Conservation (phyloP, 2,329 filamentous ascomycete species). For the Ophiostoma ulmi region DNA sequence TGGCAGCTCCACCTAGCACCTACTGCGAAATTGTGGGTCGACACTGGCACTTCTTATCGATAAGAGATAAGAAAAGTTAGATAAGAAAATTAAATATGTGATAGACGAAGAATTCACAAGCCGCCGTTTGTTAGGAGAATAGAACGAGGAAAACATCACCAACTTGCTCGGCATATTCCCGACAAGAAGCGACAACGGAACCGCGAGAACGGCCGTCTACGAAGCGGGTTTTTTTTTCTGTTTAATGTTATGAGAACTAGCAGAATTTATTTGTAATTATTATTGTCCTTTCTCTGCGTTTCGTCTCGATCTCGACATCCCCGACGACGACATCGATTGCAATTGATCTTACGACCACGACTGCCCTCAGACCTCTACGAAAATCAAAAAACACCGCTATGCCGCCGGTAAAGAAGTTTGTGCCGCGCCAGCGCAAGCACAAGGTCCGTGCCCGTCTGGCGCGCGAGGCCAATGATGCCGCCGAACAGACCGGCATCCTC, state of each 20-base stretch:
- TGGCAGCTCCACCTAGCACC: constrained; percentile 4
- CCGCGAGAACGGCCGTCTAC: background rate
- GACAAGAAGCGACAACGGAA: background rate
- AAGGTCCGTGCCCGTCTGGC: constrained; percentile 59
- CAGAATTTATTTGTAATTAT: background rate
- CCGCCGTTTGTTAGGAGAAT: background rate
- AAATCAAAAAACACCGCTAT: background rate
- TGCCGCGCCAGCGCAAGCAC: constrained; percentile 62
- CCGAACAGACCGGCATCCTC: constrained; percentile 31
- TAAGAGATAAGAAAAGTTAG: constrained; percentile 7
- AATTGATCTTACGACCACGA: background rate
- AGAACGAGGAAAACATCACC: background rate
- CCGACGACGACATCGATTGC: background rate
- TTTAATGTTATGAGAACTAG: too few relatives aligned
- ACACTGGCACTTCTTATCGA: background rate
- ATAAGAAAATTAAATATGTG: constrained; percentile 14
- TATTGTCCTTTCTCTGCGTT: background rate
- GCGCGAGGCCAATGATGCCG: constrained; percentile 36
- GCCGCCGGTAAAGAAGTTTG: constrained; percentile 41
- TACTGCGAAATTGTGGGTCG: background rate
- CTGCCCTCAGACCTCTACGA: background rate
- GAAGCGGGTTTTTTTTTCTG: background rate
- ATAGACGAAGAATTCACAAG: background rate
- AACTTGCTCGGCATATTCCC: background rate
- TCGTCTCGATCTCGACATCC: background rate